Percentiles rank a stretch among this genome's conserved stretches.
phyloP scores from a whole-genome alignment of 176 grass and related monocot genomes.

The Themeda triandra region DNA sequence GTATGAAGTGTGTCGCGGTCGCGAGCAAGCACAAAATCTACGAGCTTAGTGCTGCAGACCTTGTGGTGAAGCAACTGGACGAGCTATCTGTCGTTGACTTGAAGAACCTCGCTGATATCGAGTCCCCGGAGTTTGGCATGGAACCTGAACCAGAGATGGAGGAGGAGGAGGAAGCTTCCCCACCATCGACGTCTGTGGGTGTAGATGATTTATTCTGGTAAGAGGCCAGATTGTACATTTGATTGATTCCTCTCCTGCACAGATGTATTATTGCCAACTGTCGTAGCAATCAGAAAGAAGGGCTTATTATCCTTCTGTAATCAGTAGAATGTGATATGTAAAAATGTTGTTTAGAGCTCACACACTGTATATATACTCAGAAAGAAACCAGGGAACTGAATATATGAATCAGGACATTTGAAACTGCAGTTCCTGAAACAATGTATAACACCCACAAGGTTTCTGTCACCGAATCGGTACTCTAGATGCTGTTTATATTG shows the following conservation, averaged over 20 bases:
- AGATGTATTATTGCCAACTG: conserved; percentile 35
- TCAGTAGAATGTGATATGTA: conserved; percentile 45
- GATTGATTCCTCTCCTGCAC: conserved; percentile 48
- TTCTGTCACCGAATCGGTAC: not conserved
- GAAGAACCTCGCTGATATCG: conserved; percentile 77
- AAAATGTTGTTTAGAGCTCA: conserved; percentile 44
- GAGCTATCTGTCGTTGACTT: conserved; percentile 81
- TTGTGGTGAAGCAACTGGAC: conserved; percentile 67
- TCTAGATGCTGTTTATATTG: not conserved
- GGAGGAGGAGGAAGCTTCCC: conserved; percentile 39
- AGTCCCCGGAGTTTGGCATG: conserved; percentile 71
- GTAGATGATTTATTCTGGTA: conserved; percentile 70
- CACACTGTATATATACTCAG: conserved; percentile 50
- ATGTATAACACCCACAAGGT: not conserved
- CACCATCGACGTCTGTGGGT: conserved; percentile 38
- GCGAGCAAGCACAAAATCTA: conserved; percentile 78
- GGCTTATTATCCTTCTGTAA: conserved; percentile 34
- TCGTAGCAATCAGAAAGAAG: conserved; percentile 35
- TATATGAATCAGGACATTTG: not conserved
- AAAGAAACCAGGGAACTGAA: conserved; percentile 26
- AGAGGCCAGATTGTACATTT: conserved; percentile 49
- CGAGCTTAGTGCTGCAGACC: conserved; percentile 74
- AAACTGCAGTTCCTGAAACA: conserved; percentile 13
- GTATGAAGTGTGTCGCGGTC: conserved; percentile 88
- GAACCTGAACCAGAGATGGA: conserved; percentile 70